These are phyloP conservation scores for Rhodotorula sp. DNA, from an alignment of 1,284 basidiomycete species.

Conservation along the genomic window DNA sequence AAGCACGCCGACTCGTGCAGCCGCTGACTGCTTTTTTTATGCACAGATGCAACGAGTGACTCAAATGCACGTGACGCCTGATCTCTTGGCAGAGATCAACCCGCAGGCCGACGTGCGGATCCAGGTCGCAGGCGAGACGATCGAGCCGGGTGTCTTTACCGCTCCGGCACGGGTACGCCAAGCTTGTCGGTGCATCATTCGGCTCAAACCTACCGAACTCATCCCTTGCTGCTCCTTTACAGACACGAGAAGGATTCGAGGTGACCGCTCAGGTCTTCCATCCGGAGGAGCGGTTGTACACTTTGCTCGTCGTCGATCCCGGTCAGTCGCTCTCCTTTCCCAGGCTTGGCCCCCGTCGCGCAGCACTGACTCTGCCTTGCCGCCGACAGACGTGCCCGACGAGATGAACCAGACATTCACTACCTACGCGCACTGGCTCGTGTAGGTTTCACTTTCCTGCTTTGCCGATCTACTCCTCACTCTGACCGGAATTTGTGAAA, in stretches of 20 bases:
- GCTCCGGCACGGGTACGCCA: slow-evolving; percentile 61
- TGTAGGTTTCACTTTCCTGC: slow-evolving; percentile 50
- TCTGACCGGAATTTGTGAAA: too few species aligned
- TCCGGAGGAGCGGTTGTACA: slow-evolving; percentile 77
- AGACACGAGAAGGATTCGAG: slow-evolving; percentile 65
- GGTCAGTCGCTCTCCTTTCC: slow-evolving; percentile 53
- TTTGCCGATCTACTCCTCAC: not conserved
- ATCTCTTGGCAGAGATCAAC: slow-evolving; percentile 70
- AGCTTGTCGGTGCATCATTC: not conserved
- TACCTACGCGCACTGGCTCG: slow-evolving; percentile 81
- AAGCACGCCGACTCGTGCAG: not conserved
- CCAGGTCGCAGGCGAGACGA: slow-evolving; percentile 58
- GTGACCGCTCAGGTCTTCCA: slow-evolving; percentile 75
- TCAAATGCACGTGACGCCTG: slow-evolving; percentile 87
- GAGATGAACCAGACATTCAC: slow-evolving; percentile 64
- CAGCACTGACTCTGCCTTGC: not conserved
- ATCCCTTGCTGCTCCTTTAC: slow-evolving; percentile 18
- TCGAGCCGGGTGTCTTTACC: slow-evolving; percentile 71
- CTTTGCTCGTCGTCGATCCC: slow-evolving; percentile 81
- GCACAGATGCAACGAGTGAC: slow-evolving; percentile 82
- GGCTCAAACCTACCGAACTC: slow-evolving; percentile 40
- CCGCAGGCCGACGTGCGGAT: slow-evolving; percentile 73
- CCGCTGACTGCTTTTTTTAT: too few species aligned
- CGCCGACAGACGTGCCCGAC: slow-evolving; percentile 68
- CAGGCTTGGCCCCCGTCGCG: not conserved